Evolutionary conservation across 305 asterid genomes (phyloP), one percentile per base, ranked within the genome.

Genomic region (Solanum hybrid): DNA sequence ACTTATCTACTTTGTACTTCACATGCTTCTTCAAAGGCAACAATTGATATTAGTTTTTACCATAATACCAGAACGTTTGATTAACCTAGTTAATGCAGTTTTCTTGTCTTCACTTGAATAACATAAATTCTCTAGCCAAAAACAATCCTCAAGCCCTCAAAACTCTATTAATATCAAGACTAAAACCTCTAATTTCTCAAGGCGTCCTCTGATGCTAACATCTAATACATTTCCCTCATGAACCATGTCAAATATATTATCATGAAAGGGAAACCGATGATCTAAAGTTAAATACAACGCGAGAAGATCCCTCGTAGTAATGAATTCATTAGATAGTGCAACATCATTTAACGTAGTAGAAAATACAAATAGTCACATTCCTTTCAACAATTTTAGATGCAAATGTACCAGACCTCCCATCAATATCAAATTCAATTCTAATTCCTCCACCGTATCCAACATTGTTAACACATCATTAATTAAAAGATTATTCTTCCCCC

Each of bases 341-440:
- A 94, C 98, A 4, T 93, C 90, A 86, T 96, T 97, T 92, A 97
- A 88, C 24, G 95, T 91, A 77, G 97, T 94, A 34, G 97, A 95
- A 32, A 95, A n/a, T 41, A 10, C 13, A 41, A 12, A 95, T 41
- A 51, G 98, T 94, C 37, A 95, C 95, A 83, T 94, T 94, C 45
- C 93, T 94, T 94, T 95, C 98, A 17, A 95, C 94, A 98, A 97
- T 94, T 90, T 98, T 93, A 65, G 98, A 98, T 29, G 95, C 98
- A 92, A 97, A 97, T 20, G 97, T 95, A 11, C 99, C 98, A 41
- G 98, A 95, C 6, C 98, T 98, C 99, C 39, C 98, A 72, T 98
- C 97, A 4, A 97, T 90, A 91, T 97, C 99, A 27, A 97, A 95
- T 37, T 97, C 96, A 29, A 93, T 89, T 88, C 99, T 87, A 37